phyloP scores from a whole-genome alignment of 140 eudicot genomes.

The Erigeron philadelphicus region DNA sequence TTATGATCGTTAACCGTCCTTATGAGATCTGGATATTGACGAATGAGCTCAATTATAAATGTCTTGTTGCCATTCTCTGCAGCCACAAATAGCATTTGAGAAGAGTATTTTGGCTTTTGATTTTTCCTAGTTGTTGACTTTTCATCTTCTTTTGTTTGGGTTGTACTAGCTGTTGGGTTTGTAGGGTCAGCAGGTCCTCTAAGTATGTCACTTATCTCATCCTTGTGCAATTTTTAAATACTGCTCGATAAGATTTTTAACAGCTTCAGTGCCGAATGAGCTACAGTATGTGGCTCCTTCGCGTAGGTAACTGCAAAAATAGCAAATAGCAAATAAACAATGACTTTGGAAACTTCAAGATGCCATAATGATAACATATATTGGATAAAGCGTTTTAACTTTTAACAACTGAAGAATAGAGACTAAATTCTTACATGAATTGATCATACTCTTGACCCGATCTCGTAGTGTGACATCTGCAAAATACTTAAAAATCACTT shows the following conservation, averaged over 20 bases:
- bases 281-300: background rate
- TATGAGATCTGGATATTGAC: constrained; percentile 29
- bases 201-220: constrained; percentile 9
- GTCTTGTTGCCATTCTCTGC: constrained; percentile 27
- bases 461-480: background rate
- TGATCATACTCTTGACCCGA: background rate
- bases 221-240: constrained; percentile 6
- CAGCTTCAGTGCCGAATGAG: background rate
- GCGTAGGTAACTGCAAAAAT: background rate
- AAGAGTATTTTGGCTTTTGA: constrained; percentile 12
- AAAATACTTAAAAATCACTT: background rate
- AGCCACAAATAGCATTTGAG: constrained; percentile 21
- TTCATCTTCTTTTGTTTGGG: background rate
- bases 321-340: background rate
- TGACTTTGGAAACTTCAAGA: too few species aligned
- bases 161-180: background rate
- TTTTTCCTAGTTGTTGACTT: background rate
- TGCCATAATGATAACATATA: background rate
- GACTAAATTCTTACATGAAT: background rate
- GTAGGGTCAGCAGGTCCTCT: constrained; percentile 10
- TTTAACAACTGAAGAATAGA: background rate
- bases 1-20: constrained; percentile 26
- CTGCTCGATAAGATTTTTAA: background rate
- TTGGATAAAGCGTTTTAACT: background rate
- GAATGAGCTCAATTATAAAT: constrained; percentile 19